These are phyloP conservation scores for Pseudonitzschia multiseries DNA, from an alignment of 108 stramenopile species.

Conservation along the genomic window DNA sequence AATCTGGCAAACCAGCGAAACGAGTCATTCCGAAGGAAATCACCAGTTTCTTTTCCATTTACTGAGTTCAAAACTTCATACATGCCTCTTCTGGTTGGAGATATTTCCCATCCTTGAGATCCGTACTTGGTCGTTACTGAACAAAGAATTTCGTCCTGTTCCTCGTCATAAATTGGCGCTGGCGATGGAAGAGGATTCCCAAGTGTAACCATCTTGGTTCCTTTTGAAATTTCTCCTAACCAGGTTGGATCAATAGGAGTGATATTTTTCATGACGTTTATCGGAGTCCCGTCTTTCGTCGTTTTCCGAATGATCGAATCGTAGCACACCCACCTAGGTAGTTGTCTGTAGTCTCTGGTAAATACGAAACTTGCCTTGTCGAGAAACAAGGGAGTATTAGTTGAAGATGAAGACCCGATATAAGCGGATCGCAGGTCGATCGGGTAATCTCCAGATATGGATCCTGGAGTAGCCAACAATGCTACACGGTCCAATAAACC, in stretches of 20 bases:
- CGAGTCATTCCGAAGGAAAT: constrained; percentile 65
- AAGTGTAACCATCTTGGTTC: constrained; percentile 57
- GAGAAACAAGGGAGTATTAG: constrained; percentile 77
- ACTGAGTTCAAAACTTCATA: constrained; percentile 41
- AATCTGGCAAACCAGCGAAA: constrained; percentile 85
- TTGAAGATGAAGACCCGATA: constrained; percentile 50
- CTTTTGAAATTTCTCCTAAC: constrained; percentile 70
- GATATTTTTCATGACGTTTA: constrained; percentile 76
- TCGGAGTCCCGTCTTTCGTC: constrained; percentile 63
- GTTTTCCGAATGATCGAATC: constrained; percentile 68
- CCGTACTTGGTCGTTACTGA: constrained; percentile 79
- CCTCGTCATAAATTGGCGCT: constrained; percentile 62
- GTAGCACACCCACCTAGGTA: constrained; percentile 83
- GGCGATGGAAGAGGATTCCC: constrained; percentile 68
- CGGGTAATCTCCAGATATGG: constrained; percentile 57
- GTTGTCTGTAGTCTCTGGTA: constrained; percentile 51
- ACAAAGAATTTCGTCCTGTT: constrained; percentile 76
- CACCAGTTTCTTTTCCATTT: constrained; percentile 33
- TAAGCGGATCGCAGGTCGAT: constrained; percentile 74
- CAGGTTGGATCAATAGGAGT: constrained; percentile 79
- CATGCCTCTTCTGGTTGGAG: constrained; percentile 71
- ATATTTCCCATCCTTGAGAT: constrained; percentile 70
- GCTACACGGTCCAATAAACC: constrained; percentile 84
- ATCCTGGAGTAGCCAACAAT: constrained; percentile 67
- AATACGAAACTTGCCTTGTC: constrained; percentile 69